A percentile compares a stretch with the other conserved stretches of the same genome.
Evolutionary conservation across 2,329 filamentous ascomycete genomes (phyloP).

Genomic region (Apiospora koreana): DNA sequence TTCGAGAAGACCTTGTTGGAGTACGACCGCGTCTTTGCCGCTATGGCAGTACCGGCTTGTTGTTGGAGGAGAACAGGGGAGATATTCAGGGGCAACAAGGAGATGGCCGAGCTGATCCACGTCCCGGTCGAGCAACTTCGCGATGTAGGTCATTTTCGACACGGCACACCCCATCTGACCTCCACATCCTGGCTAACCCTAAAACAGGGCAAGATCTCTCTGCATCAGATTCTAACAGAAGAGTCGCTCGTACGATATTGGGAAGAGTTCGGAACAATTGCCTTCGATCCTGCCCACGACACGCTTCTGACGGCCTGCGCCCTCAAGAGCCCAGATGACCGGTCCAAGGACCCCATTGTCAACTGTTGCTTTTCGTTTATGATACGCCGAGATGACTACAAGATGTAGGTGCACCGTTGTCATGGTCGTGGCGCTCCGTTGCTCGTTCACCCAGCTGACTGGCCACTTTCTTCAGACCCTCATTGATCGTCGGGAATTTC

Average conservation of each 20-base stretch:
- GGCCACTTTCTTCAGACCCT: conserved; percentile 61
- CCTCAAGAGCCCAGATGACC: conserved; percentile 76
- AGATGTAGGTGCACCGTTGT: conserved; percentile 70
- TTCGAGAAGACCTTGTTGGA: conserved; percentile 96
- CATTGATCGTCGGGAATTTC: conserved; percentile 95
- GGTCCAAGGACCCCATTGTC: conserved; percentile 70
- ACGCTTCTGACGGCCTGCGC: conserved; percentile 93
- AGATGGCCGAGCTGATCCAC: conserved; percentile 96
- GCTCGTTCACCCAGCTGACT: conserved; percentile 31
- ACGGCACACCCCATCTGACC: background rate
- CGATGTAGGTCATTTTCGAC: conserved; percentile 65
- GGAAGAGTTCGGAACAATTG: conserved; percentile 98
- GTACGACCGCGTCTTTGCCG: conserved; percentile 96
- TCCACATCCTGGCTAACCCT: conserved; percentile 14
- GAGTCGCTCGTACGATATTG: conserved; percentile 95
- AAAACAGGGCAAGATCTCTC: conserved; percentile 80
- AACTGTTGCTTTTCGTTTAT: conserved; percentile 98
- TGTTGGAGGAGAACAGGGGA: conserved; percentile 96
- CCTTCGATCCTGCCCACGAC: conserved; percentile 91
- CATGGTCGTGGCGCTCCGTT: background rate
- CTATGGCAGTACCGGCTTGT: conserved; percentile 97
- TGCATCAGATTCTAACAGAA: conserved; percentile 95
- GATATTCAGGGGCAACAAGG: conserved; percentile 96
- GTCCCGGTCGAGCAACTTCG: conserved; percentile 87
- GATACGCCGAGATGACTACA: conserved; percentile 90